Base-by-base conservation (phyloP, 2,329 filamentous ascomycete genomes). In the Monilinia aucupariae region DNA sequence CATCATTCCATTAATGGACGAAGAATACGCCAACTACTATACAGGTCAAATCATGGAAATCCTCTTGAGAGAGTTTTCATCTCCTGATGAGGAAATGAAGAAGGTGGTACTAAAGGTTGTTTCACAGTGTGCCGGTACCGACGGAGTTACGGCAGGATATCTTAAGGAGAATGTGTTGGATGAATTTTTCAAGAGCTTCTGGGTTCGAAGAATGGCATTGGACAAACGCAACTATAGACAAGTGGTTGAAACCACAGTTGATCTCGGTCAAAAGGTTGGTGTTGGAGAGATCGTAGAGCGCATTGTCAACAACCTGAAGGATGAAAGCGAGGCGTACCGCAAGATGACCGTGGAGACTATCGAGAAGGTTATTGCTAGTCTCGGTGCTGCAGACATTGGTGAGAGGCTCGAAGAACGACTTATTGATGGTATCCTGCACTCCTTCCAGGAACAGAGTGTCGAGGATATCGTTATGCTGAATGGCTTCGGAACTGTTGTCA, bases 311-410 rank as follows among this genome's bases (percentile, higher is more conserved):
- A 97, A 99, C 74, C 83, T 99, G 69, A 99, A 99, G 77, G 94
- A 99, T 73, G 94, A 99, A 76, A 97, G 90, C 75, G 94, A 99
- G 75, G 89, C 93, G 0, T 99, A 99, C 77, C 88, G 94, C 56
- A 97, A 97, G 81, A 99, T 99, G 94, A 97, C 94, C 0, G 89
- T 99, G 41, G 94, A 99, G 79, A 97, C 94, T 0, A 86, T 97
- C 10, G 94, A 99, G 78, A 99, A 97, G 78, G 86, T 97, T 54
- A 89, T 99, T 71, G 92, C 93, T 20, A 91, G 91, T 62, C 82
- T 97, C 61, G 94, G 94, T 62, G 92, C 93, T 9, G 93, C 94
- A 43, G 94, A 99, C 73, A 92, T 99, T 70, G 90, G 91, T 30
- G 91, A 96, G 76, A 85, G 93, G 48, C 78, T 99, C 43, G 94